These are phyloP conservation scores for Trichosporon ovoides DNA, from an alignment of 1,284 basidiomycete genomes.

Conservation along the genomic window DNA sequence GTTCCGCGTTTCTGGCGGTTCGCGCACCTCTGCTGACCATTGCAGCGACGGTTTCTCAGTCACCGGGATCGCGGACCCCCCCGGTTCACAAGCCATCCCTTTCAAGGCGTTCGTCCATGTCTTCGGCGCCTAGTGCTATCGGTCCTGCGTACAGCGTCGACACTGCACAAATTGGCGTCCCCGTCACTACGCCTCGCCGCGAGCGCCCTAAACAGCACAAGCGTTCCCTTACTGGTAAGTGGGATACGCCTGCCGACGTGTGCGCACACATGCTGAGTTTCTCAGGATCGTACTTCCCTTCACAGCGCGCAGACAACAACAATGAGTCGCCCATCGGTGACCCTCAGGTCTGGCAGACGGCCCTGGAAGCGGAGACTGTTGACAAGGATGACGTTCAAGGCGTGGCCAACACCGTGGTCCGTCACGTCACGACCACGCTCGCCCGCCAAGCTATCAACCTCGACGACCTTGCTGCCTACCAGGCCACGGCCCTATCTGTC, in stretches of 20 bases:
- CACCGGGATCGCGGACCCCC: conserved; percentile 28
- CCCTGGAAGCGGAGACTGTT: conserved; percentile 40
- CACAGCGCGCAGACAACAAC: conserved; percentile 58
- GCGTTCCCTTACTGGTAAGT: conserved; percentile 41
- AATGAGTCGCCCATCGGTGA: conserved; percentile 82
- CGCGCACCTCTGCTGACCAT: neutral
- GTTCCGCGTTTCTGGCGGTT: neutral
- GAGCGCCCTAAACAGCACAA: conserved; percentile 41
- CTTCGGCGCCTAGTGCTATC: conserved; percentile 20
- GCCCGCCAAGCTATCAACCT: conserved; percentile 83
- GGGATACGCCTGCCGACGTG: neutral
- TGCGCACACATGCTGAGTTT: conserved; percentile 5
- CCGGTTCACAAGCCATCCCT: conserved; percentile 40
- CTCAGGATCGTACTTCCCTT: conserved; percentile 46
- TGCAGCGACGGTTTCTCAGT: conserved; percentile 11
- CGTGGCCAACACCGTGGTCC: conserved; percentile 72
- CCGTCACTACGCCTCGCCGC: conserved; percentile 38
- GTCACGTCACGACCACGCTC: conserved; percentile 76
- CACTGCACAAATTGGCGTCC: conserved; percentile 38
- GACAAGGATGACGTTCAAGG: conserved; percentile 50
- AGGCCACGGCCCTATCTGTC: conserved; percentile 58
- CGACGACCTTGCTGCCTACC: conserved; percentile 57
- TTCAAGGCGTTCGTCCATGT: conserved; percentile 43
- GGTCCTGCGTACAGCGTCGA: conserved; percentile 36
- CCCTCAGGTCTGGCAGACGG: conserved; percentile 69